These are phyloP conservation scores for Cryptococcus sp. DNA, from an alignment of 1,284 basidiomycete genomes.

Conservation along the genomic window DNA sequence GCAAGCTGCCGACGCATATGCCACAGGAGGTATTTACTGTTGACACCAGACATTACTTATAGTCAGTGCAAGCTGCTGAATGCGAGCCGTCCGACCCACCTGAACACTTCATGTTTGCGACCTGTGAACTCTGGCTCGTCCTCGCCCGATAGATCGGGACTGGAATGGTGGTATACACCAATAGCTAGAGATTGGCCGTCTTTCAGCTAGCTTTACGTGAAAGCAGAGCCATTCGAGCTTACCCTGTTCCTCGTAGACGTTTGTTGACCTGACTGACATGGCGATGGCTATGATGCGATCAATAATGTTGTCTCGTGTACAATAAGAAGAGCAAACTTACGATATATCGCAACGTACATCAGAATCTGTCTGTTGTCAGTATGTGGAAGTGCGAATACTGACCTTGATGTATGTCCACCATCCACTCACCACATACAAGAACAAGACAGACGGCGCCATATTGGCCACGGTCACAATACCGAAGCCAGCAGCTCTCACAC, in stretches of 20 bases:
- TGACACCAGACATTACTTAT: too few species aligned
- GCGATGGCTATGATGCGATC: slow-evolving; percentile 26
- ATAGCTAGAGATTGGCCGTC: slow-evolving; percentile 15
- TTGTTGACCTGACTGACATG: slow-evolving; percentile 43
- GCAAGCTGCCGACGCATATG: slow-evolving; percentile 42
- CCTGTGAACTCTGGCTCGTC: slow-evolving; percentile 31
- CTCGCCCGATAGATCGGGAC: slow-evolving; percentile 15
- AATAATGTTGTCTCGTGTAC: not conserved
- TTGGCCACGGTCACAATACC: slow-evolving; percentile 29
- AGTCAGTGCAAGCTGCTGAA: not conserved
- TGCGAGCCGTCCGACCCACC: slow-evolving; percentile 6
- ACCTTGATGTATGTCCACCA: not conserved
- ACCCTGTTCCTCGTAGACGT: slow-evolving; percentile 46
- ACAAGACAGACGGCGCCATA: slow-evolving; percentile 37
- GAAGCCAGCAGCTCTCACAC: slow-evolving; percentile 38
- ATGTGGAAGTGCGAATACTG: not conserved
- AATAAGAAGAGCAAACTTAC: slow-evolving; percentile 11
- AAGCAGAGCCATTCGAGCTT: not conserved
- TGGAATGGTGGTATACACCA: slow-evolving; percentile 29
- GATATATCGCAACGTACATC: slow-evolving; percentile 46
- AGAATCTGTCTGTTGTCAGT: slow-evolving; percentile 25
- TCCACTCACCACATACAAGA: slow-evolving; percentile 35
- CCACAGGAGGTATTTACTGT: slow-evolving; percentile 41
- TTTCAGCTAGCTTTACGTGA: not conserved
- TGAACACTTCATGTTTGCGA: slow-evolving; percentile 27